Percentiles rank a stretch among this genome's conserved stretches.
Conservation (phyloP, 2,329 filamentous ascomycete species). For the Colletotrichum liaoningense region DNA sequence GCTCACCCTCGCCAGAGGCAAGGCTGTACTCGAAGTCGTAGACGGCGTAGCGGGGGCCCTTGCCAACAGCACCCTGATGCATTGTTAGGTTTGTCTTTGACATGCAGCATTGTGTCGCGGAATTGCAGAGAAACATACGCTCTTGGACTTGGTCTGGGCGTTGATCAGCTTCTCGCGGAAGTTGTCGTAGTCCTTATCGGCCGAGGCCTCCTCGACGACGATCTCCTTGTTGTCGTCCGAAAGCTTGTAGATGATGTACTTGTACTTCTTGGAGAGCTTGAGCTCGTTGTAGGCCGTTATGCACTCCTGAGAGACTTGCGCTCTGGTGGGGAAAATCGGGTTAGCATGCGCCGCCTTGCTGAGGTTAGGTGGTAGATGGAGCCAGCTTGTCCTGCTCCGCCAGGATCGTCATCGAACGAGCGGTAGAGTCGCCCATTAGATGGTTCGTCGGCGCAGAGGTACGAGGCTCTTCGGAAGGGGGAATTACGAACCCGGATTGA, state of each 20-base stretch:
- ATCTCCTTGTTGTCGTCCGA: conserved; percentile 86
- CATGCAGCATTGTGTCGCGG: conserved; percentile 15
- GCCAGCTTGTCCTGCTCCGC: conserved; percentile 35
- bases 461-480: conserved; percentile 35
- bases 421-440: conserved; percentile 27
- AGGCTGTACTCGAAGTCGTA: conserved; percentile 87
- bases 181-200: conserved; percentile 73
- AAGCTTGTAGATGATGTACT: conserved; percentile 91
- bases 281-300: conserved; percentile 80
- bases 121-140: conserved; percentile 56
- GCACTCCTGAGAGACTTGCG: conserved; percentile 79
- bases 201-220: conserved; percentile 79
- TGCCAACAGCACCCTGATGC: conserved; percentile 65
- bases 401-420: conserved; percentile 29
- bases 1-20: conserved; percentile 77
- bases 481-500: conserved; percentile 73
- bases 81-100: conserved; percentile 11
- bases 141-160: conserved; percentile 78
- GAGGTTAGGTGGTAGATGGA: conserved; percentile 17
- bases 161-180: conserved; percentile 83
- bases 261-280: conserved; percentile 84
- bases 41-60: conserved; percentile 84
- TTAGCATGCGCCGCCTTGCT: conserved; percentile 27
- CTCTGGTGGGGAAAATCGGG: conserved; percentile 60
- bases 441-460: conserved; percentile 12